Conservation (phyloP, 352 stramenopile species). For the Phytopythium vexans region DNA sequence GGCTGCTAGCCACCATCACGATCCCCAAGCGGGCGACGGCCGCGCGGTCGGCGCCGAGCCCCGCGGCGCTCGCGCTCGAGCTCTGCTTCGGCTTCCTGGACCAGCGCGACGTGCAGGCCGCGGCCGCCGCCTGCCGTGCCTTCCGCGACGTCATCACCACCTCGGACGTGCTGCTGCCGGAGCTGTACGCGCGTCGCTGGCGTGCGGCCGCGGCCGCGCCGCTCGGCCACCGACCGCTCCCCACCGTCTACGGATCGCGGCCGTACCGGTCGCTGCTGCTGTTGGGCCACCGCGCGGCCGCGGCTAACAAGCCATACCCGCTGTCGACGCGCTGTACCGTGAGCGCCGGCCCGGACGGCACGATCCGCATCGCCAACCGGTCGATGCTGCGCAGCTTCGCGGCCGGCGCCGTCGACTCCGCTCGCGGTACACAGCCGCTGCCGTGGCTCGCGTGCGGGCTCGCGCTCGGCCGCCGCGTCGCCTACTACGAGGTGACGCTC, state of each 20-base stretch:
- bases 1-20: constrained; percentile 7
- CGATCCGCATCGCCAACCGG: constrained; percentile 65
- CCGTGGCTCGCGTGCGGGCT: constrained; percentile 48
- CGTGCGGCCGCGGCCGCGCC: constrained; percentile 23
- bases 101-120: constrained; percentile 40
- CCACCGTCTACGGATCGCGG: constrained; percentile 19
- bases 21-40: constrained; percentile 11
- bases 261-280: no score
- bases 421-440: constrained; percentile 51
- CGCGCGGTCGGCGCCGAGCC: constrained; percentile 10
- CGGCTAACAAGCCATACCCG: constrained; percentile 22
- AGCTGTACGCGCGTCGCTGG: constrained; percentile 67
- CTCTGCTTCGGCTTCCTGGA: constrained; percentile 77
- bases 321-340: constrained; percentile 64
- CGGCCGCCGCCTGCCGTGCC: constrained; percentile 42
- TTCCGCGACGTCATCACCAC: constrained; percentile 49
- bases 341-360: constrained; percentile 32
- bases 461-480: constrained; percentile 48
- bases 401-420: constrained; percentile 66
- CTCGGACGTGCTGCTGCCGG: constrained; percentile 45
- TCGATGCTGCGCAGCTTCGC: constrained; percentile 81
- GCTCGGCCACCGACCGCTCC: constrained; percentile 28
- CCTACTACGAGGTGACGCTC: constrained; percentile 79
- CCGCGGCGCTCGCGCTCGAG: constrained; percentile 50
- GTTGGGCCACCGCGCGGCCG: constrained; percentile 18